phyloP scores from a whole-genome alignment of 495 filamentous ascomycete genomes.

The Chaetomium tenue region DNA sequence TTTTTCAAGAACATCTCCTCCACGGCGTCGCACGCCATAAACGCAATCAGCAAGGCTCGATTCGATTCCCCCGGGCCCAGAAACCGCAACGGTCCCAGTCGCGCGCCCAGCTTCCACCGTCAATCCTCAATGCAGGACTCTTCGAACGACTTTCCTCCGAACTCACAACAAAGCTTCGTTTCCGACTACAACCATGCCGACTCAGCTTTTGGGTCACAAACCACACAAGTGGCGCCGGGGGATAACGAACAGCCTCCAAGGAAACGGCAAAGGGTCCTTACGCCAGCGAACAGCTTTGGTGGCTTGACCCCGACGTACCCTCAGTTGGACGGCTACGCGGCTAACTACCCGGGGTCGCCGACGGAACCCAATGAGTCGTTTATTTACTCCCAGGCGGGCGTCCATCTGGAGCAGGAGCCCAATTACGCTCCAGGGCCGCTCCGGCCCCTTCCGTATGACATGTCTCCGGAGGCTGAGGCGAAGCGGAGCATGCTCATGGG shows the following conservation, averaged over 20 bases:
- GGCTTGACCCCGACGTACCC: slow-evolving; percentile 39
- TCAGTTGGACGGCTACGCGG: slow-evolving; percentile 54
- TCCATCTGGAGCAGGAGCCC: slow-evolving; percentile 49
- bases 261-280: slow-evolving; percentile 62
- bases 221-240: slow-evolving; percentile 45
- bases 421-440: slow-evolving; percentile 59
- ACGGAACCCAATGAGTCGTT: slow-evolving; percentile 89
- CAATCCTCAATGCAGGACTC: slow-evolving; percentile 62
- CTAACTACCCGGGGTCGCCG: slow-evolving; percentile 58
- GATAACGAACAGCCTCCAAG: slow-evolving; percentile 74
- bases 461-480: slow-evolving; percentile 62
- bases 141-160: slow-evolving; percentile 42
- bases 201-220: slow-evolving; percentile 44
- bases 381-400: slow-evolving; percentile 61
- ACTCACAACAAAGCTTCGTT: slow-evolving; percentile 51
- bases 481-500: slow-evolving; percentile 79
- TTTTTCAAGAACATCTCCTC: slow-evolving; percentile 96
- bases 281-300: slow-evolving; percentile 50
- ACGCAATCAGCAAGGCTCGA: slow-evolving; percentile 90
- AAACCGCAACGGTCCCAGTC: slow-evolving; percentile 48
- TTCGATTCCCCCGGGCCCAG: slow-evolving; percentile 82
- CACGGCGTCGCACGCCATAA: slow-evolving; percentile 86
- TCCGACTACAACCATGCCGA: slow-evolving; percentile 49
- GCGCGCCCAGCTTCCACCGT: slow-evolving; percentile 54
- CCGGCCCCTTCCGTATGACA: slow-evolving; percentile 67